Evolutionary conservation across 2,329 filamentous ascomycete species (phyloP), one percentile per base, ranked within the genome.

Genomic region (Xylaria multiplex): DNA sequence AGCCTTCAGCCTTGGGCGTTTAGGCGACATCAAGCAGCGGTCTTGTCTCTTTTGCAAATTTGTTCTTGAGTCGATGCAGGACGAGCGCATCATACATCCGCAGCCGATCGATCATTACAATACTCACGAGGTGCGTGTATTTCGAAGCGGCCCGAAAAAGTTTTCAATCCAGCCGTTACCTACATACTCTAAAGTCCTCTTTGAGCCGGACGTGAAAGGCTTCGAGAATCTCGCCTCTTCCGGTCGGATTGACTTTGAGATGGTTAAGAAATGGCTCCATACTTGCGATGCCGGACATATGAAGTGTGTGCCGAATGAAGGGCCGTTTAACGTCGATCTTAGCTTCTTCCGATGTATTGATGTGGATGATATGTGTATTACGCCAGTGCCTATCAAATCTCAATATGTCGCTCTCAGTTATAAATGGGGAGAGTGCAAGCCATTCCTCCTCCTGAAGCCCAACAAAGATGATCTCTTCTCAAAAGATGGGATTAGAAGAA

Each of bases 311-410:
- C 48, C 62, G n/a, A 65, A 70, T 42, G 9, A 48, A 40, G 64
- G 66, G 3, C 60, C 65, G 1, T 66, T 68, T 16, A 66, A 64
- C 27, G 27, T 63, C 11, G 61, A 71, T 59, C 62, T 70, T 7
- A 70, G 68, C 53, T 71, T 71, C 53, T 70, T 70, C 59, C 56
- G 69, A 27, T 66, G 64, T 55, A 69, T 71, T 42, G 68, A 69
- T 56, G 69, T 71, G 52, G 62, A 64, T 27, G 62, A 70, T 7
- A 70, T 69, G 59, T 67, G 68, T 54, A 70, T 71, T 42, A 58
- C 42, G 49, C 49, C 68, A 5, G 59, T 70, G n/a, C 54, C 66
- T 13, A 70, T 71, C 42, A 64, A 64, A 16, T 58, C 65, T 30
- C 61, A 49, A 61, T 70, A 71, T 55, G 62, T 67, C 35, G 68